Evolutionary conservation across 2,329 filamentous ascomycete genomes (phyloP), one percentile per base, ranked within the genome.

Genomic region (Aspergillus sp.): DNA sequence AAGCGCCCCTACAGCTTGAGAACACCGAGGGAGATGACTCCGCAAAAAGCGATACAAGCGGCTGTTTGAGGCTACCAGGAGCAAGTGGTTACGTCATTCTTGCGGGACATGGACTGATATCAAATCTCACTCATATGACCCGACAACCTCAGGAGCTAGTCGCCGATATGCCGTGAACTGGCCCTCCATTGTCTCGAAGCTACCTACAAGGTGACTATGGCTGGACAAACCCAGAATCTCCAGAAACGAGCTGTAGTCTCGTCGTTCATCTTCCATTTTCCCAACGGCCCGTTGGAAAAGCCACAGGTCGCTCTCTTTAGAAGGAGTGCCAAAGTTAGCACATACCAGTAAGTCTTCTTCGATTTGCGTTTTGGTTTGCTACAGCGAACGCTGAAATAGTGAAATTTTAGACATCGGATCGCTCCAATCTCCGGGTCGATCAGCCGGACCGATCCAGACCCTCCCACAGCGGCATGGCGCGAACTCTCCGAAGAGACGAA

Each of bases 351-450:
- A 30, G 66, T 64, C 6, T 11, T 7, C n/a, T 31, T 43, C 22
- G 1, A 17, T 22, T 15, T 22, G 7, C 17, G 19, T 51, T 28
- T 30, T 31, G 34, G 34, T 2, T 41, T 6, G 4, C 34, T 15
- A 41, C 5, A 41, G 34, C 11, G 9, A 41, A 50, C 25, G 47
- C 25, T 51, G 34, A 55, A 19, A 11, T 19, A 47, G 11, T 25
- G 45, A 47, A 8, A 47, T 47, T 2, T 7, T 43, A 43, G 82
- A 82, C 69, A 86, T 25, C 69, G 83, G 69, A 82, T 87, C 54
- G 87, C 86, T 0, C 85, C 87, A 1, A 84, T 90, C 19, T 87
- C 87, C 0, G 88, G 88, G 43, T 83, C 80, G 58, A 84, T 91
- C 54, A 84, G 89, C 3, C 56, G 76, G 6, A 70, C 74, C 0